These are phyloP conservation scores for Daldinia sp. DNA, from an alignment of 2,329 filamentous ascomycete species.

Conservation along the genomic window DNA sequence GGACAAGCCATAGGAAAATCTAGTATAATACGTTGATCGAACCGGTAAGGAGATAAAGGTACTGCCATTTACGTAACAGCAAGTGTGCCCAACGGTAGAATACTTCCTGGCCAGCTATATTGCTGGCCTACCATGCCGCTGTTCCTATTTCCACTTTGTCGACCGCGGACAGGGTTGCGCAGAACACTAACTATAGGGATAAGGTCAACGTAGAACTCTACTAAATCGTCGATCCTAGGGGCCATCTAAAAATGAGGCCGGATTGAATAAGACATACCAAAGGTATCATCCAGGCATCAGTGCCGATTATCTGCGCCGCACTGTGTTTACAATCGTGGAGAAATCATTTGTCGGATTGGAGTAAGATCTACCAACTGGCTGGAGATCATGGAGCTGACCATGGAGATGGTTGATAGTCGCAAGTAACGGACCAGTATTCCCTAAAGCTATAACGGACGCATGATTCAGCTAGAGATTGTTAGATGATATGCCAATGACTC, in stretches of 20 bases:
- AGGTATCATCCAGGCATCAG: constrained; percentile 43
- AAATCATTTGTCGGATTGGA: not conserved
- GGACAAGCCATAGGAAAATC: constrained; percentile 41
- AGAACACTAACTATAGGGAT: constrained; percentile 40
- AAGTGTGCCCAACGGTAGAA: constrained; percentile 42
- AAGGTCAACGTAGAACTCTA: not conserved
- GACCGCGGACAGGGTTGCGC: constrained; percentile 45
- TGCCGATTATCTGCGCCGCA: constrained; percentile 8
- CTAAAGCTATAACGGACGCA: not conserved
- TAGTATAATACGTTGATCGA: constrained; percentile 45
- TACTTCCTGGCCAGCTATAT: constrained; percentile 48
- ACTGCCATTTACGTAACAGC: constrained; percentile 40
- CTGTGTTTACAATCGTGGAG: constrained; percentile 18
- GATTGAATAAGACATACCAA: constrained; percentile 31
- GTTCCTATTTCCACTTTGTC: constrained; percentile 48
- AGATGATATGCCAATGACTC: constrained; percentile 18
- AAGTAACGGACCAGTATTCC: constrained; percentile 7
- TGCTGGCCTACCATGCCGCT: constrained; percentile 46
- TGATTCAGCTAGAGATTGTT: not conserved
- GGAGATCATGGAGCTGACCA: not conserved
- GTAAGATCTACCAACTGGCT: constrained; percentile 2
- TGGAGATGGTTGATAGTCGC: not conserved
- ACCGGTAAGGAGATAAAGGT: constrained; percentile 46
- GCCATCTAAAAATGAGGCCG: not conserved
- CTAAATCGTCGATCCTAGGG: not conserved